These are phyloP conservation scores for Leishmania arabica DNA, from an alignment of 208 protist genomes.

Conservation along the genomic window DNA sequence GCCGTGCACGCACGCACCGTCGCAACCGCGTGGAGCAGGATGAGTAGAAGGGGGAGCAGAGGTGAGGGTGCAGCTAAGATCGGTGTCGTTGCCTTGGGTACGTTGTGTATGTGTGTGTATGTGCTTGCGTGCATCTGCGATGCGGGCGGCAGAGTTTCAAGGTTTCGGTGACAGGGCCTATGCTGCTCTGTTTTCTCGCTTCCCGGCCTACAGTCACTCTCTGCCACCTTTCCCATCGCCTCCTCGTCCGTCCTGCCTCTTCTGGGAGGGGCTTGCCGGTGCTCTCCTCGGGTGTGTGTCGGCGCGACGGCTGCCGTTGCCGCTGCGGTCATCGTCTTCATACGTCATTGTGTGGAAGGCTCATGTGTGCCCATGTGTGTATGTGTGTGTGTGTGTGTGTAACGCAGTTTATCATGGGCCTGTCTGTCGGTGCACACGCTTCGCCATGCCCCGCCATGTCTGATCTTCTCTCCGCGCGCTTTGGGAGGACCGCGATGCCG, in stretches of 20 bases:
- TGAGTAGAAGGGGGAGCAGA: not conserved
- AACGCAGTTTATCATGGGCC: not conserved
- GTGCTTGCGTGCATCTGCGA: slow-evolving; percentile 1
- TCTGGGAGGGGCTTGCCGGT: no score
- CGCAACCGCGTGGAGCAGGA: slow-evolving; percentile 19
- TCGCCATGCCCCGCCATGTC: no score
- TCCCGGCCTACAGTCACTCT: not conserved
- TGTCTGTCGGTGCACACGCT: not conserved
- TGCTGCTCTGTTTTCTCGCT: not conserved
- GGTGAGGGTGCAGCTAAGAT: not conserved
- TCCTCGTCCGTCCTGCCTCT: not conserved
- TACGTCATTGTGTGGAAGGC: not conserved
- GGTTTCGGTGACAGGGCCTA: not conserved
- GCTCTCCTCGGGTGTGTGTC: not conserved
- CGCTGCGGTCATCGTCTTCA: not conserved
- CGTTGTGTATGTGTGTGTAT: not conserved
- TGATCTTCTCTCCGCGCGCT: no score
- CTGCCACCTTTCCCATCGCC: not conserved
- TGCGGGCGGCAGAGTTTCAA: not conserved
- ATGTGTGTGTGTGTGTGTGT: not conserved
- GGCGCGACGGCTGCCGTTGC: not conserved
- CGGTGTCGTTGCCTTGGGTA: not conserved
- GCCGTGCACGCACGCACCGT: slow-evolving; percentile 23
- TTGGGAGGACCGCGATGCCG: no score
- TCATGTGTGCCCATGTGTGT: not conserved